Base-by-base conservation (phyloP, 2,329 filamentous ascomycete species). In the Boeremia exigua region DNA sequence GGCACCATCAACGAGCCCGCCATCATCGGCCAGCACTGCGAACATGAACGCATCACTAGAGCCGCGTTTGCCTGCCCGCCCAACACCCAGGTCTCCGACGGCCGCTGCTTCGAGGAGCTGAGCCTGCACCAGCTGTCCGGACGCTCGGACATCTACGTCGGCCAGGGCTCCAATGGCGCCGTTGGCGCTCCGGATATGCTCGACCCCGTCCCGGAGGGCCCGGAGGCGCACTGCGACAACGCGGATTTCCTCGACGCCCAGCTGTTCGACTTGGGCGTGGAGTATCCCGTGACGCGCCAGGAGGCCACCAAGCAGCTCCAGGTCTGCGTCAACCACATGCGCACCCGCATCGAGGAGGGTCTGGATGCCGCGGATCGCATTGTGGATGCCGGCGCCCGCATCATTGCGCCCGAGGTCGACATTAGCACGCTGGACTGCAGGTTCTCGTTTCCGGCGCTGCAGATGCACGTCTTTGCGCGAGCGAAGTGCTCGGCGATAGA, bases 211-310 rank as follows among this genome's bases (percentile, higher is more conserved):
- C 65, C 65, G 2, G 65, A 68, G 51, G 65, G 64, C 15, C 61
- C 65, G 30, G 62, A 68, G 23, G 65, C 65, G 28, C 65, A 68
- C 34, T 68, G 65, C 59, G 65, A 68, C 33, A 66, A 68, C 40
- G 65, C 65, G 4, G 65, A 68, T 49, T 68, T 66, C 47, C 36
- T 68, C n/a, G 63, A 68, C 17, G 34, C 60, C 14, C 43, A 51
- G 10, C 43, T 60, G 2, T 54, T 63, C 5, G 52, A 56, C n/a
- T 11, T 67, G 9, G 50, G 42, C 1, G 46, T 39, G 3, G 40
- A 36, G n/a, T 68, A 68, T 54, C 65, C 65, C 10, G 63, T 59
- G 12, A 61, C 63, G 5, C 53, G 65, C 2, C 49, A 56, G 34
- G 51, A 67, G 48, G 63, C 65, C 5, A 67, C 65, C 11, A 52